Evolutionary conservation across 1,284 basidiomycete species (phyloP).

Genomic region (Malassezia arunalokei): DNA sequence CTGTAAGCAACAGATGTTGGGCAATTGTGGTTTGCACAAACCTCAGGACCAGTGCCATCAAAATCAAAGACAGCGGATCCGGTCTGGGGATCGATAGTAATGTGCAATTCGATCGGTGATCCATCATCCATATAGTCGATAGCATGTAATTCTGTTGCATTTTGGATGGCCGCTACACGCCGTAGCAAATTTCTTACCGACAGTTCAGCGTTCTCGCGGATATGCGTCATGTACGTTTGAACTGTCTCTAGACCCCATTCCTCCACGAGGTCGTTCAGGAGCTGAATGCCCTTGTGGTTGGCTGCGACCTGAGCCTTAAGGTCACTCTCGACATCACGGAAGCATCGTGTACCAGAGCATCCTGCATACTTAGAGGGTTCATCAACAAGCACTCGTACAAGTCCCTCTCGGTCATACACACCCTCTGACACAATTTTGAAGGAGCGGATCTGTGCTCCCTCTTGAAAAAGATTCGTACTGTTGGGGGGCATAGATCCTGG

Average conservation of each 20-base stretch:
- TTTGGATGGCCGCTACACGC: slow-evolving; percentile 57
- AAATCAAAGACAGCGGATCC: slow-evolving; percentile 85
- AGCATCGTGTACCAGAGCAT: slow-evolving; percentile 46
- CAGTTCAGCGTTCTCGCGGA: slow-evolving; percentile 75
- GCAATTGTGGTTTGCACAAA: slow-evolving; percentile 77
- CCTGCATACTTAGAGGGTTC: slow-evolving; percentile 62
- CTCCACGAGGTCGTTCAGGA: slow-evolving; percentile 56
- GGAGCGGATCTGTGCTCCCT: slow-evolving; percentile 79
- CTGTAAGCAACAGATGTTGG: slow-evolving; percentile 64
- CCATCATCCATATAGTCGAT: slow-evolving; percentile 51
- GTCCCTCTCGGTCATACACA: slow-evolving; percentile 62
- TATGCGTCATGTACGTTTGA: slow-evolving; percentile 53
- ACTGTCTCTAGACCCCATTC: slow-evolving; percentile 78
- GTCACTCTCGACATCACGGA: slow-evolving; percentile 80
- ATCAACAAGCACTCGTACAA: slow-evolving; percentile 70
- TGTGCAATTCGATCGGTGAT: slow-evolving; percentile 60
- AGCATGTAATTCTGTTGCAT: slow-evolving; percentile 58
- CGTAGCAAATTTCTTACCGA: slow-evolving; percentile 73
- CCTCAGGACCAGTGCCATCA: slow-evolving; percentile 65
- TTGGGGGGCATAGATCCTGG: slow-evolving; percentile 87
- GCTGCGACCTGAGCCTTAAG: slow-evolving; percentile 91
- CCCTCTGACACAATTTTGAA: slow-evolving; percentile 85
- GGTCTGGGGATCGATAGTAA: slow-evolving; percentile 63
- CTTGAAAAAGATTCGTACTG: slow-evolving; percentile 76
- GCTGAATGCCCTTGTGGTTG: slow-evolving; percentile 69